phyloP scores from a whole-genome alignment of 192 early-diverging fungal species.

The Globomyces pollinis-pini region DNA sequence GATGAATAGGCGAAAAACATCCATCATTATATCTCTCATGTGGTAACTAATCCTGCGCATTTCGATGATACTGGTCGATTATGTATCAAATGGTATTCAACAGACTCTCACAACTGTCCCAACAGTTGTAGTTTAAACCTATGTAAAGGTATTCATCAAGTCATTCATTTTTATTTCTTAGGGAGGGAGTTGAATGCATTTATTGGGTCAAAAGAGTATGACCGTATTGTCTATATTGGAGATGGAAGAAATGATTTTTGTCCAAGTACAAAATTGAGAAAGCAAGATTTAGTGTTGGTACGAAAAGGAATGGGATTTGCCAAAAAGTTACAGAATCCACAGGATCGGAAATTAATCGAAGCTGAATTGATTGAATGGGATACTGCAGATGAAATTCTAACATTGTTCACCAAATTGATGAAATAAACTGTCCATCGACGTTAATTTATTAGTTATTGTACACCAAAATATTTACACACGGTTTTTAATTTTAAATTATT shows the following conservation, averaged over 20 bases:
- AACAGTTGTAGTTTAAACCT: constrained; percentile 25
- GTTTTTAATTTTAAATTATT: too few species aligned
- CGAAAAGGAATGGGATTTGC: not conserved
- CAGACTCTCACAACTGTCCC: constrained; percentile 18
- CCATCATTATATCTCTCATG: constrained; percentile 21
- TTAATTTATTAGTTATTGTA: too few species aligned
- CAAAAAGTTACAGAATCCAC: not conserved
- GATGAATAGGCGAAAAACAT: constrained; percentile 17
- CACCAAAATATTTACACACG: too few species aligned
- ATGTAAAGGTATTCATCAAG: constrained; percentile 21
- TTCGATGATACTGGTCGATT: constrained; percentile 16
- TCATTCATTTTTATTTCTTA: too few species aligned
- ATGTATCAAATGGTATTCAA: constrained; percentile 5
- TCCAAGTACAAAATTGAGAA: constrained; percentile 23
- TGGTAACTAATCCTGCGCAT: constrained; percentile 29
- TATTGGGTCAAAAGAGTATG: constrained; percentile 2
- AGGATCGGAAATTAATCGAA: not conserved
- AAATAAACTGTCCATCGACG: not conserved
- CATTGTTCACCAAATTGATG: not conserved
- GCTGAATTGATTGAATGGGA: constrained; percentile 3
- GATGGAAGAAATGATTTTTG: constrained; percentile 37
- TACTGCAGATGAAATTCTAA: not conserved
- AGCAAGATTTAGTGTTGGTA: constrained; percentile 1
- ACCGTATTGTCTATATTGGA: constrained; percentile 23
- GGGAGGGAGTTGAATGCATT: constrained; percentile 5